phyloP scores from a whole-genome alignment of 2,329 filamentous ascomycete genomes.

The Chaetothyriales sp. region DNA sequence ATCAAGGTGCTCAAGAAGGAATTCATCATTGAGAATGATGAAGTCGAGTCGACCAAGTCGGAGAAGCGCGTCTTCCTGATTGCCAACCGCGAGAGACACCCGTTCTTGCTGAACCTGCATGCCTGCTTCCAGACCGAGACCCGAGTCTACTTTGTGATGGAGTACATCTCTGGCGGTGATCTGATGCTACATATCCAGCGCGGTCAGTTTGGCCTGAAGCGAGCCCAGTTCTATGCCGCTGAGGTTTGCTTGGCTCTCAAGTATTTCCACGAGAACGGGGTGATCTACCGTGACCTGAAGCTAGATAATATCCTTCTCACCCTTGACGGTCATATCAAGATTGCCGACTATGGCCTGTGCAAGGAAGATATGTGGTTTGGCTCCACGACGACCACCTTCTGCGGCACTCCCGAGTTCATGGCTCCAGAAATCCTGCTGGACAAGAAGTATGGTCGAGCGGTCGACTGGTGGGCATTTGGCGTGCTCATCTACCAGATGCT shows the following conservation, averaged over 20 bases:
- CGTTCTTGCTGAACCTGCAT: slow-evolving; percentile 86
- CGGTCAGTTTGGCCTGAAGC: slow-evolving; percentile 86
- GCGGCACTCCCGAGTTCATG: slow-evolving; percentile 99
- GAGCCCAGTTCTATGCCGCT: slow-evolving; percentile 96
- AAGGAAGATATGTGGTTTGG: slow-evolving; percentile 99
- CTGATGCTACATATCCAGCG: slow-evolving; percentile 98
- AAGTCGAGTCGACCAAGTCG: slow-evolving; percentile 93
- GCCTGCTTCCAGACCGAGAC: slow-evolving; percentile 99
- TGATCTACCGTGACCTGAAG: slow-evolving; percentile 80
- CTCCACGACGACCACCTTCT: slow-evolving; percentile 93
- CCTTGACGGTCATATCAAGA: slow-evolving; percentile 93
- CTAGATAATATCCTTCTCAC: slow-evolving; percentile 83
- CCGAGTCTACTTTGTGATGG: slow-evolving; percentile 97
- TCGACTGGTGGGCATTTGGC: slow-evolving; percentile 99
- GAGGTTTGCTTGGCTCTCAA: slow-evolving; percentile 95
- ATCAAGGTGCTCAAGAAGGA: slow-evolving; percentile 99
- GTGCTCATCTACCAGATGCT: slow-evolving; percentile 99
- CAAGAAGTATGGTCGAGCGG: slow-evolving; percentile 93
- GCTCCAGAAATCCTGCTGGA: slow-evolving; percentile 95
- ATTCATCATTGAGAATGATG: slow-evolving; percentile 98
- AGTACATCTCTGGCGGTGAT: slow-evolving; percentile 97
- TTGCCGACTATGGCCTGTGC: slow-evolving; percentile 95
- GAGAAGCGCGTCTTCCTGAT: slow-evolving; percentile 96
- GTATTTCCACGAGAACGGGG: slow-evolving; percentile 98
- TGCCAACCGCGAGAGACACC: slow-evolving; percentile 91